Base-by-base conservation (phyloP, 1,284 basidiomycete genomes). In the Phenoliferia sp. region DNA sequence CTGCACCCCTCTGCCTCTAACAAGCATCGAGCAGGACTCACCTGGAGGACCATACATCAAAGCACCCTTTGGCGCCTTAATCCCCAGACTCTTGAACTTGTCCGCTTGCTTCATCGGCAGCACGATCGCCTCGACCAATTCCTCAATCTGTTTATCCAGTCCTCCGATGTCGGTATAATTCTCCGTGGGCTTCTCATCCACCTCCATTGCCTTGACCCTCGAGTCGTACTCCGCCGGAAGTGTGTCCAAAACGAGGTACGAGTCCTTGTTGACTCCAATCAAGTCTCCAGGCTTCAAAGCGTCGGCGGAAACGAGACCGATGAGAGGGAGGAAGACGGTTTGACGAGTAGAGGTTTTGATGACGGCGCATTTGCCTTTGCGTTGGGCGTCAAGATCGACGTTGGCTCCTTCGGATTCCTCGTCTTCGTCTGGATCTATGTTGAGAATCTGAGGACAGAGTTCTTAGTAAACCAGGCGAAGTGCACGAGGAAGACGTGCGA, bases 261-360 rank as follows among this genome's bases (percentile, higher is more conserved):
- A 97, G 80, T 99, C 95, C 80, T 99, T 99, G 84, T 99, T 99
- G 62, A 99, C 95, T 72, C 95, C 95, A 75, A 99, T 96, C 65
- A 99, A 85, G 81, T 98, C 96, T 56, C 90, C 86, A 3, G 95
- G 95, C 76, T 85, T 87, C 66, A 99, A 87, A 75, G 92, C 83
- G 66, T 95, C 90, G 36, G 94, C 85, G 26, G 94, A 90, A 34
- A 99, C 95, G 67, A 99, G 89, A 70, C 95, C 96, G 73, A 99
- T 95, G 77, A 99, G 87, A 10, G 96, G 95, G 28, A 99, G 86
- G 83, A 99, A 99, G 63, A 99, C 94, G 54, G 96, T 99, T 83
- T 86, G 79, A 68, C 96, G 88, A 6, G 95, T 99, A 0, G 92
- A 94, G 1, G 95, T 99, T 83, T 98, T 99, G 83, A 99, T 94